phyloP scores from a whole-genome alignment of 805 yeast species.

The Lipomyces lipofer region DNA sequence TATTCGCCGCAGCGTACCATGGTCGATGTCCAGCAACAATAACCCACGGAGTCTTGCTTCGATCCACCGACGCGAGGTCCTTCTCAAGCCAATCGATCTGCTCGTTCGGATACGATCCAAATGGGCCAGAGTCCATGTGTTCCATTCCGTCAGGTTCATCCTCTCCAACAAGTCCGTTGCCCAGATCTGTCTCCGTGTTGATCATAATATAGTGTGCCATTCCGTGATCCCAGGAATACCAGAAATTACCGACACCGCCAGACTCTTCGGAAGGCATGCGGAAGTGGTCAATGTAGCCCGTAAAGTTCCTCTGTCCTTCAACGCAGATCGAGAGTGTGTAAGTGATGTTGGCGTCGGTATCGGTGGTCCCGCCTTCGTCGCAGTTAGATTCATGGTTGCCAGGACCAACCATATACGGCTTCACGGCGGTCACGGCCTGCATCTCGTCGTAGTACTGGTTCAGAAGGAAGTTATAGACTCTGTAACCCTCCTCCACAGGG shows the following conservation, averaged over 20 bases:
- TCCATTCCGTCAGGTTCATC: constrained; percentile 29
- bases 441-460: constrained; percentile 32
- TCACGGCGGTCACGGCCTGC: constrained; percentile 22
- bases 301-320: constrained; percentile 36
- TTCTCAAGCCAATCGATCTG: constrained; percentile 38
- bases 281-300: constrained; percentile 37
- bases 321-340: constrained; percentile 20
- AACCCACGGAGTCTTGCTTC: constrained; percentile 37
- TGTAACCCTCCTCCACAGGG: constrained; percentile 16
- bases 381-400: constrained; percentile 33
- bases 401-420: constrained; percentile 32
- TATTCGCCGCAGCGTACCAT: constrained; percentile 38
- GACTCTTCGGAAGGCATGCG: constrained; percentile 38
- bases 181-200: constrained; percentile 38
- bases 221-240: constrained; percentile 42
- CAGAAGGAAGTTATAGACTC: constrained; percentile 14
- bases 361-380: constrained; percentile 25
- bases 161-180: constrained; percentile 23
- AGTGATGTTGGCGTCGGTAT: constrained; percentile 2
- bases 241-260: constrained; percentile 37
- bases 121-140: constrained; percentile 32
- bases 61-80: constrained; percentile 37
- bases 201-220: constrained; percentile 37
- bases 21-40: constrained; percentile 38
- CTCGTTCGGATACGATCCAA: constrained; percentile 28